These are phyloP conservation scores for Tothia fuscella DNA, from an alignment of 2,329 filamentous ascomycete genomes.

Conservation along the genomic window DNA sequence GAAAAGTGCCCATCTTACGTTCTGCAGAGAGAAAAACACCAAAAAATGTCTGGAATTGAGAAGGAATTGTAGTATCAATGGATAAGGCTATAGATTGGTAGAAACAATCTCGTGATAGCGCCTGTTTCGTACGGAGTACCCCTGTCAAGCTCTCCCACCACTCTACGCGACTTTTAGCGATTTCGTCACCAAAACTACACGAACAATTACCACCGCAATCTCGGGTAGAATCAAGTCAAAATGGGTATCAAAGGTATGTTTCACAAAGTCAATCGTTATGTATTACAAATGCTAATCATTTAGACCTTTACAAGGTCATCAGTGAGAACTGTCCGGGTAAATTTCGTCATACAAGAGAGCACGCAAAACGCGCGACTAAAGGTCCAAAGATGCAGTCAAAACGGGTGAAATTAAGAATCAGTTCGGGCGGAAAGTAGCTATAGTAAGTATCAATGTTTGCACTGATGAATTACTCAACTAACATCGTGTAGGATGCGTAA, in stretches of 20 bases:
- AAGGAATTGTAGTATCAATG: no score
- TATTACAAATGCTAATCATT: background rate
- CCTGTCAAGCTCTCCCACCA: no score
- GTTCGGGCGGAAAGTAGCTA: conserved; percentile 95
- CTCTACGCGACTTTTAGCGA: background rate
- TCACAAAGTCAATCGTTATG: background rate
- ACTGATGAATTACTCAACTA: background rate
- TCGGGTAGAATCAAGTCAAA: background rate
- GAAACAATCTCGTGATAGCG: no score
- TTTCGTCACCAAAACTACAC: background rate
- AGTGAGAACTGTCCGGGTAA: conserved; percentile 80
- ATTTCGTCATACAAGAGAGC: no score
- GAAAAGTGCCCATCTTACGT: no score
- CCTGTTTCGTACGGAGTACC: no score
- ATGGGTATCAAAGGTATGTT: conserved; percentile 9
- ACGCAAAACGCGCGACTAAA: no score
- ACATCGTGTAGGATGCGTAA: conserved; percentile 34
- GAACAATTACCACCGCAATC: background rate
- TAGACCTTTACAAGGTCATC: conserved; percentile 36
- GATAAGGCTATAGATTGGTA: no score
- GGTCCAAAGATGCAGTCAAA: conserved; percentile 90
- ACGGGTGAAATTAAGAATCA: conserved; percentile 98
- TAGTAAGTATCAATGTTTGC: conserved; percentile 48
- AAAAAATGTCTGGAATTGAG: no score
- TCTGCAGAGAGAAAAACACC: no score